Evolutionary conservation across 169 alveolate species (phyloP).

Genomic region (Plasmodium cynomolgi): DNA sequence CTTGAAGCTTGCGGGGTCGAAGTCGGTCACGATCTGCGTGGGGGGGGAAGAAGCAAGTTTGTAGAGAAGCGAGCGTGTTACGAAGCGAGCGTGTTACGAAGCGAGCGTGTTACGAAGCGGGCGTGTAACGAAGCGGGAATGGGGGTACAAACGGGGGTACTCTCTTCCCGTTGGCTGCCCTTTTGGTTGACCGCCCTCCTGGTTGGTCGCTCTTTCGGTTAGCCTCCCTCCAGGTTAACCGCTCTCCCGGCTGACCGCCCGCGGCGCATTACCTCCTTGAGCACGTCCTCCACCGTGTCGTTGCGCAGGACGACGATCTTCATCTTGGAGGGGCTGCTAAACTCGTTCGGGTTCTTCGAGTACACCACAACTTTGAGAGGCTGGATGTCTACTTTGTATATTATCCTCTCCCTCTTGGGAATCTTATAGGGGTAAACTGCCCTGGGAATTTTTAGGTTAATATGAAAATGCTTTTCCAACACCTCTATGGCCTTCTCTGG

Average conservation of each 20-base stretch:
- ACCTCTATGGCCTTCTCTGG: conserved; percentile 62
- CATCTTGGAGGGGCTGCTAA: conserved; percentile 48
- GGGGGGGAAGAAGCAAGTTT: background rate
- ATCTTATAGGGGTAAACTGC: conserved; percentile 36
- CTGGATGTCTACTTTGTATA: conserved; percentile 49
- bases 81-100: background rate
- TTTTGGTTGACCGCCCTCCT: background rate
- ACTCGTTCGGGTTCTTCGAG: conserved; percentile 52
- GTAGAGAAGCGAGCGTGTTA: background rate
- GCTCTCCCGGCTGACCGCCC: too few species aligned
- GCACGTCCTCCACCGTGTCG: conserved; percentile 42
- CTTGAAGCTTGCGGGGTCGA: conserved; percentile 7
- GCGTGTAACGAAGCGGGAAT: background rate
- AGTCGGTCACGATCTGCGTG: conserved; percentile 11
- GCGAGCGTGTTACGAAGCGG: background rate
- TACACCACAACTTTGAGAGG: conserved; percentile 57
- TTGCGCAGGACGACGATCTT: conserved; percentile 41
- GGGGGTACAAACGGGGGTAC: background rate
- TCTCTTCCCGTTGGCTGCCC: background rate
- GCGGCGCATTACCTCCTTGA: conserved; percentile 28
- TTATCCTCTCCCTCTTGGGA: conserved; percentile 12
- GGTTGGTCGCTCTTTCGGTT: too few species aligned
- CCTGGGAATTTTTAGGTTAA: conserved; percentile 46
- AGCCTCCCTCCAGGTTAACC: background rate
- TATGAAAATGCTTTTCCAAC: conserved; percentile 53